Conservation (phyloP, 108 stramenopile genomes). For the Cylindrotheca fusiformis region DNA sequence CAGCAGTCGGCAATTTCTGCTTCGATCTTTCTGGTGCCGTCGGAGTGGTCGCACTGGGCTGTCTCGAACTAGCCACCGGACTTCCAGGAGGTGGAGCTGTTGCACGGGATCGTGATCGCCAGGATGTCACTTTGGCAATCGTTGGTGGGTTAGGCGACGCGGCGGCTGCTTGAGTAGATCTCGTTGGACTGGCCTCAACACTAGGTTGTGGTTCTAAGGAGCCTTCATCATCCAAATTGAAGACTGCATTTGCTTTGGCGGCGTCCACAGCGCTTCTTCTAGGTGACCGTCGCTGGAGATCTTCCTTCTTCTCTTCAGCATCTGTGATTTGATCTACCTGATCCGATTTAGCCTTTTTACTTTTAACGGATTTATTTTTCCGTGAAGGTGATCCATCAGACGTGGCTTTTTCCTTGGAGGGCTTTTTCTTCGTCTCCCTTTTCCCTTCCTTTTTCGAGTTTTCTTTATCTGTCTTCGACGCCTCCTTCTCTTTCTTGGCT, state of each 20-base stretch:
- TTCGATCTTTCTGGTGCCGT: neutral
- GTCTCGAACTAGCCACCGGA: no score
- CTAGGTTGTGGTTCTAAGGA: neutral
- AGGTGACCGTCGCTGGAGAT: neutral
- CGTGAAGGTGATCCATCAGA: slow-evolving; percentile 1
- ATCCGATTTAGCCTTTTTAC: neutral
- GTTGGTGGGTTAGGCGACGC: neutral
- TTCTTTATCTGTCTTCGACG: neutral
- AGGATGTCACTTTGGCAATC: neutral
- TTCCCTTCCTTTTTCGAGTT: slow-evolving; percentile 18
- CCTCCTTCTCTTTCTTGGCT: slow-evolving; percentile 7
- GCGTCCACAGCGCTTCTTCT: neutral
- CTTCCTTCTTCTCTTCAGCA: neutral
- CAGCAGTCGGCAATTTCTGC: no score
- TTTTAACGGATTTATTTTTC: neutral
- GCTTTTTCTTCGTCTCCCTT: slow-evolving; percentile 1
- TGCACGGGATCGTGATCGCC: no score
- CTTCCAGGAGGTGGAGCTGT: no score
- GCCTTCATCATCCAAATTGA: slow-evolving; percentile 14
- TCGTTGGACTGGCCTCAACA: neutral
- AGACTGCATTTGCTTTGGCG: slow-evolving; percentile 13
- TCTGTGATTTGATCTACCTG: neutral
- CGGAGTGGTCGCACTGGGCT: neutral
- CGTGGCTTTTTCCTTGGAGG: slow-evolving; percentile 7
- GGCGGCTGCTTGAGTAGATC: neutral